phyloP scores from a whole-genome alignment of 1,284 basidiomycete species.

The Apiotrichum sp. region DNA sequence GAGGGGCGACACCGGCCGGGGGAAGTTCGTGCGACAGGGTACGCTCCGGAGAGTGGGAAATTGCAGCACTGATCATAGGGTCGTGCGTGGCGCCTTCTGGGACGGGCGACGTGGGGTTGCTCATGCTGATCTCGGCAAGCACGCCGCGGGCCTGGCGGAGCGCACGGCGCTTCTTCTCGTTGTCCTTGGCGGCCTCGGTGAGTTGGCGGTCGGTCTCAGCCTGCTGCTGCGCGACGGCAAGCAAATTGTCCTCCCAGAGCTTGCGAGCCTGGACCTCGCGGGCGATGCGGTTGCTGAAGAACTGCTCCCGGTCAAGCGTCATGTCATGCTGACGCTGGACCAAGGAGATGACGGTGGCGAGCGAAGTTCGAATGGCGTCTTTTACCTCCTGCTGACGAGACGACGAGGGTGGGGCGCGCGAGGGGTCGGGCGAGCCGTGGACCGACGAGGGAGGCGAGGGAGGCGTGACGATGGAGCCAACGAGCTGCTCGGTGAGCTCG shows the following conservation, averaged over 20 bases:
- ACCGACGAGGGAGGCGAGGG: constrained; percentile 27
- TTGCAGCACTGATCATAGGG: background rate
- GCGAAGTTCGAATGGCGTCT: constrained; percentile 60
- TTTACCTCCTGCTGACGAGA: constrained; percentile 52
- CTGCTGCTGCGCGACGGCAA: constrained; percentile 77
- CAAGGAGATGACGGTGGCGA: constrained; percentile 57
- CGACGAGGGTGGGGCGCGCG: constrained; percentile 8
- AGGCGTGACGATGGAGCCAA: constrained; percentile 53
- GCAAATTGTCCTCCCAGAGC: constrained; percentile 89
- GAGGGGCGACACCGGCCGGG: background rate
- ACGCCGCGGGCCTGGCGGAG: constrained; percentile 67
- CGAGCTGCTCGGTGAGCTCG: constrained; percentile 66
- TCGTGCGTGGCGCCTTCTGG: background rate
- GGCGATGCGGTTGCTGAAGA: constrained; percentile 60
- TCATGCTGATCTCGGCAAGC: constrained; percentile 47
- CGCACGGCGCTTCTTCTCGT: constrained; percentile 48
- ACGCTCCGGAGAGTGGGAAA: background rate
- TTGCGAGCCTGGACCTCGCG: constrained; percentile 66
- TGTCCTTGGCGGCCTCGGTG: constrained; percentile 46
- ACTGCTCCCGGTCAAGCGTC: constrained; percentile 73
- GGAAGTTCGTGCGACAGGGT: background rate
- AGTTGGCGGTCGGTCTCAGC: constrained; percentile 77
- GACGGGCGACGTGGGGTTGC: constrained; percentile 20
- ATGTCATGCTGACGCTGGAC: constrained; percentile 67
- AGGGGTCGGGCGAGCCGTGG: constrained; percentile 19